Percentiles rank a stretch among this genome's conserved stretches.
Evolutionary conservation across 345 rosid genomes (phyloP).

Genomic region (Populus davidiana): DNA sequence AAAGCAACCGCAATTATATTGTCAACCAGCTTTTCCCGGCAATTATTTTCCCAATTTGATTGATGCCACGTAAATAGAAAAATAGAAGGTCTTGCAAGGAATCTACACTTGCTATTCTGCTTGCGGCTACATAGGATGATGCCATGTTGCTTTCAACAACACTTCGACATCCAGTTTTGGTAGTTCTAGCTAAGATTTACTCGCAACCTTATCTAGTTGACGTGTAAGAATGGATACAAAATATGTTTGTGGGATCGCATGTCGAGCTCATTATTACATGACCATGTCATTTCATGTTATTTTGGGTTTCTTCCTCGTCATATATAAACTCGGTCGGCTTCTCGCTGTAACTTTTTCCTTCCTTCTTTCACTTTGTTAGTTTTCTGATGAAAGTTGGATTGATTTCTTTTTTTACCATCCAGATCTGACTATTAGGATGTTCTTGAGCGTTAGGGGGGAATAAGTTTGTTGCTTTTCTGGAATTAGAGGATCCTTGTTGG

Average conservation of each 20-base stretch:
- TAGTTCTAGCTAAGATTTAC: not conserved
- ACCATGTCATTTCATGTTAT: constrained; percentile 1
- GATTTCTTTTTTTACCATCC: too few species aligned
- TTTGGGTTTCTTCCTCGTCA: not conserved
- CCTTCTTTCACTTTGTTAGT: not conserved
- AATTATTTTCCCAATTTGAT: too few species aligned
- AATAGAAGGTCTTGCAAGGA: too few species aligned
- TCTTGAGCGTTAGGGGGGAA: too few species aligned
- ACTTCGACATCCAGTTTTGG: not conserved
- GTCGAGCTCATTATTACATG: constrained; percentile 13
- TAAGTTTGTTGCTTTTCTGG: too few species aligned
- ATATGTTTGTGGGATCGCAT: constrained; percentile 1
- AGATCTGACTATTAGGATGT: too few species aligned
- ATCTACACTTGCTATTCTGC: too few species aligned
- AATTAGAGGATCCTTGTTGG: too few species aligned
- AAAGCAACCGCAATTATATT: too few species aligned
- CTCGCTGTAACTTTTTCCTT: not conserved
- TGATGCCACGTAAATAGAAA: too few species aligned
- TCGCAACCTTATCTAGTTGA: constrained; percentile 22
- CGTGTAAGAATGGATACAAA: constrained; percentile 17
- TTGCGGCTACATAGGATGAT: not conserved
- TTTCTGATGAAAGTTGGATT: not conserved
- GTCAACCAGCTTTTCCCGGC: too few species aligned
- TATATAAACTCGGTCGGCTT: not conserved
- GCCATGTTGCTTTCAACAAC: not conserved